These are phyloP conservation scores for Hevea brasiliensis DNA, from an alignment of 345 rosid species.

Conservation along the genomic window DNA sequence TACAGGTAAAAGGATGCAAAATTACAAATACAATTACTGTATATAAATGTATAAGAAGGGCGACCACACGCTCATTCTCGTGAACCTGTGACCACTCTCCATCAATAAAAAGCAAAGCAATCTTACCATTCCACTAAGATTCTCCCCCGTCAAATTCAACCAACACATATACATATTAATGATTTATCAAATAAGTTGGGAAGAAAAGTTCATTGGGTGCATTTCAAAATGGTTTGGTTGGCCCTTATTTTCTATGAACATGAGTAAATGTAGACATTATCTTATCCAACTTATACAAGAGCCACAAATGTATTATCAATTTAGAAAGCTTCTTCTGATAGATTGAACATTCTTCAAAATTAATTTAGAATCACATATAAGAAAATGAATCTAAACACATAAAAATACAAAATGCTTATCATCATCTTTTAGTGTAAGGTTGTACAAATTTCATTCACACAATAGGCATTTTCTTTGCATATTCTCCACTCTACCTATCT, in stretches of 20 bases:
- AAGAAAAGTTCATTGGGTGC: too few species aligned
- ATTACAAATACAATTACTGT: too few species aligned
- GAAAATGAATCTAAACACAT: slow-evolving; percentile 1
- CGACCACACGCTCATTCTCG: too few species aligned
- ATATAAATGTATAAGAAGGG: too few species aligned
- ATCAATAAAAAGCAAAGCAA: too few species aligned
- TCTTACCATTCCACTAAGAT: too few species aligned
- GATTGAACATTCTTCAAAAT: slow-evolving; percentile 3
- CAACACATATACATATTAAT: too few species aligned
- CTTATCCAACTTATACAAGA: slow-evolving; percentile 19
- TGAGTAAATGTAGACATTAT: slow-evolving; percentile 8
- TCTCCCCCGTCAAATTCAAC: too few species aligned
- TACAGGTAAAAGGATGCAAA: not conserved
- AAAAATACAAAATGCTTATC: slow-evolving; percentile 15
- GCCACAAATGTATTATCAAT: slow-evolving; percentile 35
- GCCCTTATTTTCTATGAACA: too few species aligned
- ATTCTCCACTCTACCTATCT: not conserved
- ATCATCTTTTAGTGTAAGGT: slow-evolving; percentile 12
- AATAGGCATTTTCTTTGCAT: slow-evolving; percentile 18
- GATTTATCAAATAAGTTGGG: too few species aligned
- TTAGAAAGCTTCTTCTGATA: not conserved
- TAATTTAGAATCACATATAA: slow-evolving; percentile 9
- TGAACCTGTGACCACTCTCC: too few species aligned
- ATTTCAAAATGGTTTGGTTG: too few species aligned
- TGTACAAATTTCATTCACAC: slow-evolving; percentile 27